Evolutionary conservation across 2,329 filamentous ascomycete species (phyloP), one percentile per base, ranked within the genome.

Genomic region (Pseudonectria foliicola): DNA sequence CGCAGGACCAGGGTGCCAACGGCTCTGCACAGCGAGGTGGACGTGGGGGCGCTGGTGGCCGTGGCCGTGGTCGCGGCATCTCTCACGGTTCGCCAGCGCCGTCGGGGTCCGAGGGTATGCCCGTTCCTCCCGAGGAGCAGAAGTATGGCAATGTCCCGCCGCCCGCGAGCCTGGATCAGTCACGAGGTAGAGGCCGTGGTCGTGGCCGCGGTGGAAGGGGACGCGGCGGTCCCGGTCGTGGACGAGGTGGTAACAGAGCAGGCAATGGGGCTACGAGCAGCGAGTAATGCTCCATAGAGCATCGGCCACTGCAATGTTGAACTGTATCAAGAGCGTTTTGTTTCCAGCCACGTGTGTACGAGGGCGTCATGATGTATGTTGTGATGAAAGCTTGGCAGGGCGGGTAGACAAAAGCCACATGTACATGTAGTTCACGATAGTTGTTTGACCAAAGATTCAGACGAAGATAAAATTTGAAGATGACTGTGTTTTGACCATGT

Each of bases 91-190:
- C 46, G 3, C 48, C 38, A 10, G 45, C 37, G 8, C 48, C 42
- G 13, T 44, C 52, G 23, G 48, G 35, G 13, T 25, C 33, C 8
- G 27, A 39, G 6, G 39, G 29, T 24, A 40, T 33, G 33, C 35
- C 37, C 15, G 34, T 39, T 7, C 13, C 32, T n/a, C 33, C 34
- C 5, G 37, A 50, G 13, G 49, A 51, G 39, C 50, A 50, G 29
- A 56, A 55, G 24, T 81, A 75, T 49, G 69, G 68, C 38, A 70
- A 70, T 12, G 73, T 80, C 7, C 75, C 77, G 21, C 81, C 80
- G 14, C 80, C 81, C 2, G 57, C 72, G 2, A 70, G 55, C 28
- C 59, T 83, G 10, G 70, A 80, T 43, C 50, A 61, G 13, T 52
- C 60, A 14, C 62, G 62, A 18, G 58, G 65, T 23, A 52, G 61